Evolutionary conservation across 2,329 filamentous ascomycete species (phyloP), one percentile per base, ranked within the genome.

Genomic region (Aspergillus cejpii): DNA sequence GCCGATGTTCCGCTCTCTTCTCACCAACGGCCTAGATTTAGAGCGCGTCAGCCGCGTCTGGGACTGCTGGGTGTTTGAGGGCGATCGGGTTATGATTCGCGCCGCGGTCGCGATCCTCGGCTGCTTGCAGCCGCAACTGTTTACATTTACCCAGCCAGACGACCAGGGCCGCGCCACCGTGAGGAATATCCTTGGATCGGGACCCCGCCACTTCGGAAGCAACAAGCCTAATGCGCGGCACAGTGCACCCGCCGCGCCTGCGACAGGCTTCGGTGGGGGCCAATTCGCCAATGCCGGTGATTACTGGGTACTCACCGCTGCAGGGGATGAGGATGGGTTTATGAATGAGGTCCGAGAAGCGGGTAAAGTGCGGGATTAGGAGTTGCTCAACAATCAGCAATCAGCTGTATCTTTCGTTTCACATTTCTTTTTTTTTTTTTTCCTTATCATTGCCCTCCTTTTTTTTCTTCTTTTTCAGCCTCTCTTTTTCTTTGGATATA

Each of bases 1-100:
- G 36, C 72, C 74, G 3, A 74, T 79, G 61, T 75, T 80, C 57
- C 70, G 71, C 43, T 74, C 69, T 3, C 62, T 80, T 12, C 74
- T 79, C 52, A 70, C 68, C 12, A 73, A 74, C 41, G 70, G 74
- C 1, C 66, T 79, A 1, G 70, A 73, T 33, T 60, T 79, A 7
- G 77, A 79, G 46, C 68, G 74, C 26, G 69, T 76, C 8, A 74
- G 73, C 38, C 68, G 79, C 2, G 66, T 82, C 15, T 81, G 78
- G 77, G 79, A 83, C 55, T 74, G 80, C 41, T 80, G 76, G 62
- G 73, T 76, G 1, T 78, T 83, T 45, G 79, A 83, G 58, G 77
- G 77, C 23, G 79, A 83, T 49, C 65, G 68, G 17, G 66, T 71
- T 36, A 61, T 73, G 47, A 69, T 73, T 39, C 68, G 67, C 21